phyloP scores from a whole-genome alignment of 1,284 basidiomycete genomes.

The Malassezia vespertilionis region DNA sequence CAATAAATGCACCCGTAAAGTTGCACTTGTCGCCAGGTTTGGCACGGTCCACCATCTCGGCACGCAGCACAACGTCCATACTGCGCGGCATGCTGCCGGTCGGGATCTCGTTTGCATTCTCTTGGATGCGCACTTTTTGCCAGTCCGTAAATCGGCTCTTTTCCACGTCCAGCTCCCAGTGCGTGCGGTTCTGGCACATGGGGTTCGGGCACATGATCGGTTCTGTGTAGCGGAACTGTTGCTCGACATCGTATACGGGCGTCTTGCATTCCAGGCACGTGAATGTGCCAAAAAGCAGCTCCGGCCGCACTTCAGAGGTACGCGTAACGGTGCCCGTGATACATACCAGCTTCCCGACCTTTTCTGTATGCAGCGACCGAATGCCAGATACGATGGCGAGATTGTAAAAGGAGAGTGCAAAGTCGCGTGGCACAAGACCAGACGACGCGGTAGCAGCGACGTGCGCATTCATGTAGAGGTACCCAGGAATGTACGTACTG shows the following conservation, averaged over 20 bases:
- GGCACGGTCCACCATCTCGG: slow-evolving; percentile 88
- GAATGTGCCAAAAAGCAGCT: slow-evolving; percentile 85
- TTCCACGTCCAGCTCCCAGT: slow-evolving; percentile 92
- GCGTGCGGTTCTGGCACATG: slow-evolving; percentile 75
- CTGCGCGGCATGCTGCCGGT: slow-evolving; percentile 80
- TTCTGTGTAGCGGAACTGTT: slow-evolving; percentile 99
- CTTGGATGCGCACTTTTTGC: slow-evolving; percentile 98
- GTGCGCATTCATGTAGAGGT: slow-evolving; percentile 71
- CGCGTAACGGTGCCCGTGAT: slow-evolving; percentile 61
- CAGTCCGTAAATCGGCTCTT: slow-evolving; percentile 95
- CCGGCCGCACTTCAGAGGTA: slow-evolving; percentile 92
- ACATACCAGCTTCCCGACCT: slow-evolving; percentile 37
- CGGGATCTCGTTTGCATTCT: slow-evolving; percentile 96
- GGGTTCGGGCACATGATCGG: slow-evolving; percentile 86
- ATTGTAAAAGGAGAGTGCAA: slow-evolving; percentile 88
- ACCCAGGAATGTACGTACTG: slow-evolving; percentile 74
- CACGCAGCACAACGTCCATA: slow-evolving; percentile 86
- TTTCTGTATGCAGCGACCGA: slow-evolving; percentile 60
- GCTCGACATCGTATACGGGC: slow-evolving; percentile 85
- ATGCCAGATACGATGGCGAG: slow-evolving; percentile 89
- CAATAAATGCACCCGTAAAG: slow-evolving; percentile 95
- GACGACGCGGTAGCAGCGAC: slow-evolving; percentile 54
- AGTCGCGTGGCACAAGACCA: slow-evolving; percentile 82
- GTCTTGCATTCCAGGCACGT: slow-evolving; percentile 79
- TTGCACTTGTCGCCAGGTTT: slow-evolving; percentile 98